phyloP scores from a whole-genome alignment of 441 rosid genomes.

The Pelargonium citronellum region DNA sequence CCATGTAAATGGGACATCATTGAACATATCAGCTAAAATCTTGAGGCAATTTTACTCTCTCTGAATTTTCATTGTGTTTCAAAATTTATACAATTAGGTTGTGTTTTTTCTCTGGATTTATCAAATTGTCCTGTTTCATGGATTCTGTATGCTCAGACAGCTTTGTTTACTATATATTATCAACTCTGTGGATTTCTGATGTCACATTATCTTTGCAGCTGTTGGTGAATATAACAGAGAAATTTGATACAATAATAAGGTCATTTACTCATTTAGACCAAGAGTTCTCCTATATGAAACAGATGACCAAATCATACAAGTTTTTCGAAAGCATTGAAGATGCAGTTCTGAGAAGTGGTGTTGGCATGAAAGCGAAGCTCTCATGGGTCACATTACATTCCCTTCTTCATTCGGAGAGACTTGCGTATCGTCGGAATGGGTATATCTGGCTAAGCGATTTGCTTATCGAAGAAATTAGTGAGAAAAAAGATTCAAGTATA shows the following conservation, averaged over 20 bases:
- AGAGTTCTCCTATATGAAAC: conserved; percentile 77
- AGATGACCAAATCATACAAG: conserved; percentile 70
- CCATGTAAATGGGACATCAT: too few relatives aligned
- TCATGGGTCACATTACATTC: conserved; percentile 92
- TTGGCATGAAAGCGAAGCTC: conserved; percentile 49
- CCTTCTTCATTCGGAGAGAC: conserved; percentile 90
- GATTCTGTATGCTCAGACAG: neutral
- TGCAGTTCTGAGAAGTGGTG: conserved; percentile 37
- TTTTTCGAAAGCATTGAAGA: conserved; percentile 46
- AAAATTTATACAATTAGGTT: neutral
- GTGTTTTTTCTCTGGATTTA: neutral
- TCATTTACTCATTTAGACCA: conserved; percentile 85
- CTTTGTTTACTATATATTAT: neutral
- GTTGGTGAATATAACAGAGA: conserved; percentile 73
- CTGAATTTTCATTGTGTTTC: too few relatives aligned
- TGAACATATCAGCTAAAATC: too few relatives aligned
- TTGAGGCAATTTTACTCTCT: too few relatives aligned
- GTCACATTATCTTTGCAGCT: conserved; percentile 49
- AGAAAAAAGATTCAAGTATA: conserved; percentile 50
- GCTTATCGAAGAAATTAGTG: conserved; percentile 83
- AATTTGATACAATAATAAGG: conserved; percentile 64
- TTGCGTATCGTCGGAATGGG: conserved; percentile 76
- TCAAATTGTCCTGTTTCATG: neutral
- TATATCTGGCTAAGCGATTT: conserved; percentile 92
- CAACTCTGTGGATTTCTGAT: conserved; percentile 15